Percentiles rank a stretch among this genome's conserved stretches.
Conservation (phyloP, 2,329 filamentous ascomycete genomes). For the Talaromyces amestolkiae region DNA sequence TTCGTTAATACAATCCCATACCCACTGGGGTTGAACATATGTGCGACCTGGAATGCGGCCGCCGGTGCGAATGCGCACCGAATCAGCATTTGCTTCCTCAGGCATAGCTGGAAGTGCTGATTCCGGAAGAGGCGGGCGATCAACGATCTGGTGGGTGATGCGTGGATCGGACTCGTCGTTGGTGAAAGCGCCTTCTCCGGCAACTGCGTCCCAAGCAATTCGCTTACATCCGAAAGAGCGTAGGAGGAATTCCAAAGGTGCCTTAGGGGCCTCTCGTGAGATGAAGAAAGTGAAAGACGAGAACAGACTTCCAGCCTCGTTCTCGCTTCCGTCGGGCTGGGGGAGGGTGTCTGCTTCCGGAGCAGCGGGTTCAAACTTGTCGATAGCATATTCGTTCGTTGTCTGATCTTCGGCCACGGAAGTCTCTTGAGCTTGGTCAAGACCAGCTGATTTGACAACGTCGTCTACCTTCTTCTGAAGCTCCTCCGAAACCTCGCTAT, state of each 20-base stretch:
- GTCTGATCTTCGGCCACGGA: slow-evolving; percentile 48
- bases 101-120: slow-evolving; percentile 48
- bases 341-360: slow-evolving; percentile 81
- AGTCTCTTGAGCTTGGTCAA: slow-evolving; percentile 44
- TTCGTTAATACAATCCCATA: slow-evolving; percentile 96
- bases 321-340: slow-evolving; percentile 69
- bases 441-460: slow-evolving; percentile 42
- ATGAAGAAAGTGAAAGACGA: slow-evolving; percentile 87
- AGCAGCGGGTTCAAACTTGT: slow-evolving; percentile 85
- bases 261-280: slow-evolving; percentile 87
- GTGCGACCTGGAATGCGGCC: slow-evolving; percentile 83
- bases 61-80: slow-evolving; percentile 54
- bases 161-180: slow-evolving; percentile 79
- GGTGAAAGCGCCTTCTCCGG: slow-evolving; percentile 90
- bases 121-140: slow-evolving; percentile 72
- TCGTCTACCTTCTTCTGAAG: slow-evolving; percentile 66
- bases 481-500: slow-evolving; percentile 64
- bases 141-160: slow-evolving; percentile 96
- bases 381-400: slow-evolving; percentile 64
- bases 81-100: slow-evolving; percentile 44
- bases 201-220: slow-evolving; percentile 87
- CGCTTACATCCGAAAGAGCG: slow-evolving; percentile 93
- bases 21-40: slow-evolving; percentile 96
- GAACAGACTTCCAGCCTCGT: slow-evolving; percentile 73
- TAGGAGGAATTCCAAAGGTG: slow-evolving; percentile 87